These are phyloP conservation scores for Akanthomyces lecanii DNA, from an alignment of 2,329 filamentous ascomycete genomes.

Conservation along the genomic window DNA sequence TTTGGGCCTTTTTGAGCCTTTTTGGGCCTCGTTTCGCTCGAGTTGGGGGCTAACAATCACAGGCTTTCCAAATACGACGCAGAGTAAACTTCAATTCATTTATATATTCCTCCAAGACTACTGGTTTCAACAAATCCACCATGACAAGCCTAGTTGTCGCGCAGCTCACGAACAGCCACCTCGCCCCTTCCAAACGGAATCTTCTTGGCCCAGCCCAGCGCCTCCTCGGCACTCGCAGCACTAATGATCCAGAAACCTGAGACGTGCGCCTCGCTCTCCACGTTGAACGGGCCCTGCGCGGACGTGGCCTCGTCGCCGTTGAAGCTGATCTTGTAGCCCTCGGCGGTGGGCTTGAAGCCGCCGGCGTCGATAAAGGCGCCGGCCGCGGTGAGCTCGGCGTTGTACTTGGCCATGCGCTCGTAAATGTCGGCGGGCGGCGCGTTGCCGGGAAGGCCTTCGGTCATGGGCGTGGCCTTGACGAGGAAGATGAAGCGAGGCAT, in stretches of 20 bases:
- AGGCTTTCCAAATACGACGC: conserved; percentile 17
- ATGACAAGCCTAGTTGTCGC: conserved; percentile 6
- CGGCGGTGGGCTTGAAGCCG: conserved; percentile 25
- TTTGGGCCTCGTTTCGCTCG: not conserved
- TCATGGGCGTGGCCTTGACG: conserved; percentile 26
- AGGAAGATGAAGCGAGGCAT: conserved; percentile 31
- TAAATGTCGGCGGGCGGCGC: conserved; percentile 22
- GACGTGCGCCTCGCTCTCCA: conserved; percentile 24
- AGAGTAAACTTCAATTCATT: not conserved
- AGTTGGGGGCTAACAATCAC: not conserved
- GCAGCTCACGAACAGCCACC: conserved; percentile 25
- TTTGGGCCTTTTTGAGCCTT: not conserved
- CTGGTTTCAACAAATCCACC: too few species aligned
- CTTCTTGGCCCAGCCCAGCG: conserved; percentile 29
- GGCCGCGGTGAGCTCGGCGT: conserved; percentile 21
- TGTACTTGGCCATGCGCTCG: conserved; percentile 25
- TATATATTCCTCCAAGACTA: not conserved
- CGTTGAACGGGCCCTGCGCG: conserved; percentile 29
- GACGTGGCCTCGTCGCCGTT: conserved; percentile 19
- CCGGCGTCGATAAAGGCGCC: conserved; percentile 27
- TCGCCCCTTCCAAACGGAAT: conserved; percentile 26
- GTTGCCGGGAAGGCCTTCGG: conserved; percentile 22
- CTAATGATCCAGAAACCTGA: conserved; percentile 32
- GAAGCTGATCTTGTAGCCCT: conserved; percentile 28
- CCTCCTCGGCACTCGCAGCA: conserved; percentile 27